These are phyloP conservation scores for Boletellus sp. DNA, from an alignment of 1,284 basidiomycete genomes.

Conservation along the genomic window DNA sequence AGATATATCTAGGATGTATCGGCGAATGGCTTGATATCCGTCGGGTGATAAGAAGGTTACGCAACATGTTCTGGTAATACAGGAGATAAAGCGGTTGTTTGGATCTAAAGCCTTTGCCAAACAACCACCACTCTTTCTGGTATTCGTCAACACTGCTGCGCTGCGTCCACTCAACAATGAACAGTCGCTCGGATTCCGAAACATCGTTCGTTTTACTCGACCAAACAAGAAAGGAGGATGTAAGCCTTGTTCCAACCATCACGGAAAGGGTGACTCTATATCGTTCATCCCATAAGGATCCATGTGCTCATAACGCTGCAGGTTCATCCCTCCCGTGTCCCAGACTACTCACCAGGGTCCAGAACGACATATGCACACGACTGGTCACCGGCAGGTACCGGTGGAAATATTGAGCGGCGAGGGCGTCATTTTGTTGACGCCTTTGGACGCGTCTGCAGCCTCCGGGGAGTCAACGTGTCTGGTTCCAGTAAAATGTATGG, in stretches of 20 bases:
- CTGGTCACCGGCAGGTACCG: constrained; percentile 62
- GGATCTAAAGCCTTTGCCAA: constrained; percentile 31
- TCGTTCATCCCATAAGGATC: not conserved
- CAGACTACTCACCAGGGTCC: constrained; percentile 45
- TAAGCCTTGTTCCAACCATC: not conserved
- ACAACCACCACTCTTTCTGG: constrained; percentile 16
- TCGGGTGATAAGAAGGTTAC: not conserved
- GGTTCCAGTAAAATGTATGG: constrained; percentile 80
- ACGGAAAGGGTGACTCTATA: constrained; percentile 3
- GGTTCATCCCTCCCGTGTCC: constrained; percentile 43
- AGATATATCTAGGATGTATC: constrained; percentile 6
- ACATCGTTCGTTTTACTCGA: constrained; percentile 30
- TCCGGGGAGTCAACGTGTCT: constrained; percentile 81
- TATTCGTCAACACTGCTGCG: not conserved
- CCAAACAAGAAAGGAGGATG: not conserved
- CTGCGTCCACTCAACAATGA: not conserved
- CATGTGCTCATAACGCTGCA: constrained; percentile 7
- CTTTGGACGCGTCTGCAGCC: constrained; percentile 70
- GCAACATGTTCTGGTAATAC: constrained; percentile 12
- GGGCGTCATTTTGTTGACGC: constrained; percentile 78
- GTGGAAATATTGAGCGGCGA: constrained; percentile 51
- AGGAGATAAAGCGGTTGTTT: constrained; percentile 21
- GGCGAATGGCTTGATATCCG: not conserved
- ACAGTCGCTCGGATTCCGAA: constrained; percentile 24
- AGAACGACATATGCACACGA: constrained; percentile 63